Base-by-base conservation (phyloP, 2,329 filamentous ascomycete genomes). In the Colletotrichum agaves region DNA sequence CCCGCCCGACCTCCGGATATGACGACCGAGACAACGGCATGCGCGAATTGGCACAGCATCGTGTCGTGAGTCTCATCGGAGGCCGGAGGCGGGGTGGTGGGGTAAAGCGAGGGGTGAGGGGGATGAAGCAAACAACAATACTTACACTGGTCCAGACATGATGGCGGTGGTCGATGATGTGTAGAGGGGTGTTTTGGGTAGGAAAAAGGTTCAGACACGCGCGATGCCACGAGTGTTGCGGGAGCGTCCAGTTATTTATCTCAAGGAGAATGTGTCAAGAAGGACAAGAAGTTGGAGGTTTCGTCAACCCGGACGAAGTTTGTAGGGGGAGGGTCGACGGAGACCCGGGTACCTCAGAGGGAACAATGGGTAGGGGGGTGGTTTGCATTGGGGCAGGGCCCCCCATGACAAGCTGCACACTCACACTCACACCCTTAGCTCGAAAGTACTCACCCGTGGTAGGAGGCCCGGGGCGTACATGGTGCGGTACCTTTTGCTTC, bases 111-210 rank as follows among this genome's bases (percentile, higher is more conserved):
- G 43, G 52, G 13, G 47, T 47, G 41, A 55, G 39, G 61, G 65
- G 35, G 70, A 64, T 43, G 44, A 49, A 73, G 72, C 72, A 74
- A 72, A 66, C 61, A 72, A 69, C 59, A 71, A 44, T 67, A 90
- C 88, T 90, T 88, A 91, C 88, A 89, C 87, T 81, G 88, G 81
- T 79, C 86, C 86, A 85, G 87, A 89, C 87, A 89, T 89, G 81
- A 81, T 86, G 81, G 78, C 60, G 52, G 50, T 70, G 27, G 65
- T 65, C 63, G 46, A 31, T 61, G 59, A 49, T 23, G 33, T 50
- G 41, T 17, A 23, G 64, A 44, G 61, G 64, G 64, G 52, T 58
- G 23, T 49, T 23, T 64, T 57, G 66, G 60, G 58, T 52, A 46
- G 43, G 44, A 62, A 41, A 66, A 49, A 63, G 41, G 63, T 52